Percentiles rank a stretch among this genome's conserved stretches.
Conservation (phyloP, 495 filamentous ascomycete species). For the Entonaema liquescens region DNA sequence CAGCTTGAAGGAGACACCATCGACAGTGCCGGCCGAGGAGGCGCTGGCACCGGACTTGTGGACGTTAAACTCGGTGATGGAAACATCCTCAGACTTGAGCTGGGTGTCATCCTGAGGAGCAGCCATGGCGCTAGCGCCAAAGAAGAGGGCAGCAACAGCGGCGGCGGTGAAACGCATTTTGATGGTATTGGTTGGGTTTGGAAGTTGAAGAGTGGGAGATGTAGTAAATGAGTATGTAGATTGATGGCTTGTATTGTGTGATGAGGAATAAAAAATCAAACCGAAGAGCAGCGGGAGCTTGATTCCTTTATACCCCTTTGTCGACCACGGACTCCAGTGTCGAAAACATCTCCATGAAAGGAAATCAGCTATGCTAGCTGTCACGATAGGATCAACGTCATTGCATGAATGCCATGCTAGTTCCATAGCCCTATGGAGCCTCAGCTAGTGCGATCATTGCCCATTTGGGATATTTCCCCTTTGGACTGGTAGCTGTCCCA, state of each 20-base stretch:
- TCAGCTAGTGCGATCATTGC: conserved; percentile 7
- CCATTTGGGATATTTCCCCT: conserved; percentile 10
- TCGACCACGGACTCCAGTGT: neutral
- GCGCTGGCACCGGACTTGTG: conserved; percentile 25
- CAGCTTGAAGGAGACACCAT: conserved; percentile 29
- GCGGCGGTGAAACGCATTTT: conserved; percentile 35
- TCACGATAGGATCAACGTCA: conserved; percentile 21
- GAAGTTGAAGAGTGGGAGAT: neutral
- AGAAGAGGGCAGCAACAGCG: conserved; percentile 10
- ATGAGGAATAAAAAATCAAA: conserved; percentile 14
- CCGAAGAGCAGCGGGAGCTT: neutral
- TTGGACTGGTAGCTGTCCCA: neutral
- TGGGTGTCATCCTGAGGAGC: neutral
- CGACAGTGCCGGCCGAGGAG: conserved; percentile 1
- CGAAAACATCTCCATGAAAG: conserved; percentile 5
- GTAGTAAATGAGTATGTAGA: neutral
- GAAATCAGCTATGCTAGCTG: neutral
- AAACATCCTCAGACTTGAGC: conserved; percentile 15
- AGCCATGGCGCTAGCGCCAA: conserved; percentile 18
- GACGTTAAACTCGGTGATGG: conserved; percentile 6
- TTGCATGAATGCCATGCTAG: conserved; percentile 26
- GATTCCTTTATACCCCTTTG: conserved; percentile 20
- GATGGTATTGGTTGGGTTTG: conserved; percentile 1
- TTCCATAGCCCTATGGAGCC: conserved; percentile 9
- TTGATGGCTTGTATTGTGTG: conserved; percentile 8